phyloP scores from a whole-genome alignment of 2,329 filamentous ascomycete species.

The Pseudogymnoascus sp. region DNA sequence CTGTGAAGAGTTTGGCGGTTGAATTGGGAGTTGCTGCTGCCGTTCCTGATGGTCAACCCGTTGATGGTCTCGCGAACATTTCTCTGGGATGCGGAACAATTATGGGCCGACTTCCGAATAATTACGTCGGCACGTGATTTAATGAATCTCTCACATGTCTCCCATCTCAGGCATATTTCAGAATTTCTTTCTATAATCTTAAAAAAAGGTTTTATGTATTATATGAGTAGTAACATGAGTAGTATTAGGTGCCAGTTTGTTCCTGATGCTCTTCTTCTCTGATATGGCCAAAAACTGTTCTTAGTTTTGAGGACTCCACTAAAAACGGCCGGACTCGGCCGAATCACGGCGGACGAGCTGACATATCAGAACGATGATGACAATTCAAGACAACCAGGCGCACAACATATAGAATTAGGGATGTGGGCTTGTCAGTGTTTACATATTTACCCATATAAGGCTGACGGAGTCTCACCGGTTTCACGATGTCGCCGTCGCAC shows the following conservation, averaged over 20 bases:
- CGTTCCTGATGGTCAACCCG: not conserved
- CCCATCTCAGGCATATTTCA: not conserved
- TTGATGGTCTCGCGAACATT: slow-evolving; percentile 8
- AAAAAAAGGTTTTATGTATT: not conserved
- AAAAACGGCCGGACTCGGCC: not conserved
- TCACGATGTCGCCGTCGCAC: not conserved
- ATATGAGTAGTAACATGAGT: no score
- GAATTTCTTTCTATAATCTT: not conserved
- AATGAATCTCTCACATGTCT: not conserved
- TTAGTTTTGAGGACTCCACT: not conserved
- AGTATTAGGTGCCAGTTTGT: not conserved
- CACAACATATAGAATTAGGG: not conserved
- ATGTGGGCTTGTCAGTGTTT: not conserved
- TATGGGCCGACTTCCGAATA: not conserved
- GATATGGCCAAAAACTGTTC: not conserved
- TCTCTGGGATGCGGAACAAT: not conserved
- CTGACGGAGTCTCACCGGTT: not conserved
- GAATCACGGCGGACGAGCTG: slow-evolving; percentile 1
- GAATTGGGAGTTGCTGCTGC: not conserved
- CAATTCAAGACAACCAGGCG: slow-evolving; percentile 4
- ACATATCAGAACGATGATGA: slow-evolving; percentile 1
- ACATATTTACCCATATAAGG: not conserved
- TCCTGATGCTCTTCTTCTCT: not conserved
- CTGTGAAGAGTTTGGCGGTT: not conserved
- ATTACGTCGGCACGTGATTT: not conserved